phyloP scores from a whole-genome alignment of 306 rosid genomes.

The Cicer arietinum region DNA sequence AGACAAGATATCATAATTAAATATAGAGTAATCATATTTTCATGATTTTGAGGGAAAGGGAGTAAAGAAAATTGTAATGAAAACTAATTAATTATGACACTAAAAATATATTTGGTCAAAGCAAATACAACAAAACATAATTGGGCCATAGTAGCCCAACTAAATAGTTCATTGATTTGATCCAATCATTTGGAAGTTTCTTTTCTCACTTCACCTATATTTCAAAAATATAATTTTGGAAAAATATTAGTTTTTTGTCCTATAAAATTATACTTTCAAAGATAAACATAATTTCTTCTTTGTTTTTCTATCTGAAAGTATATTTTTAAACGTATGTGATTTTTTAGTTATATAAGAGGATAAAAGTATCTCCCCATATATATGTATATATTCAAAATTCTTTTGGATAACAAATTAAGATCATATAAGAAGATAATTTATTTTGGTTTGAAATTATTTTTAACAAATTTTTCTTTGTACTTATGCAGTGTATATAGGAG shows the following conservation, averaged over 20 bases:
- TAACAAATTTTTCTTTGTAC: neutral
- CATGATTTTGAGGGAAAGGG: neutral
- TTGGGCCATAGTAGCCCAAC: slow-evolving; percentile 1
- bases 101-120: neutral
- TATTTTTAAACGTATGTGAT: too few relatives aligned
- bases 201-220: too few relatives aligned
- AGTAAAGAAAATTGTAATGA: neutral
- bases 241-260: neutral
- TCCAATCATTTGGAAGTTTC: neutral
- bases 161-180: neutral
- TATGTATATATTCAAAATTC: neutral
- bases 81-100: neutral
- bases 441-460: too few relatives aligned
- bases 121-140: slow-evolving; percentile 16
- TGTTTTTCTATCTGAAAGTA: too few relatives aligned
- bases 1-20: slow-evolving; percentile 3
- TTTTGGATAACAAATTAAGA: neutral
- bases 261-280: neutral
- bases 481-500: slow-evolving; percentile 50
- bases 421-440: neutral
- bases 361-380: too few relatives aligned
- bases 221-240: too few relatives aligned
- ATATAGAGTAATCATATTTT: neutral
- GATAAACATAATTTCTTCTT: too few relatives aligned
- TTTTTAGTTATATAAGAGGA: too few relatives aligned